Base-by-base conservation (phyloP, 2,329 filamentous ascomycete species). In the Verticillium klebahnii region DNA sequence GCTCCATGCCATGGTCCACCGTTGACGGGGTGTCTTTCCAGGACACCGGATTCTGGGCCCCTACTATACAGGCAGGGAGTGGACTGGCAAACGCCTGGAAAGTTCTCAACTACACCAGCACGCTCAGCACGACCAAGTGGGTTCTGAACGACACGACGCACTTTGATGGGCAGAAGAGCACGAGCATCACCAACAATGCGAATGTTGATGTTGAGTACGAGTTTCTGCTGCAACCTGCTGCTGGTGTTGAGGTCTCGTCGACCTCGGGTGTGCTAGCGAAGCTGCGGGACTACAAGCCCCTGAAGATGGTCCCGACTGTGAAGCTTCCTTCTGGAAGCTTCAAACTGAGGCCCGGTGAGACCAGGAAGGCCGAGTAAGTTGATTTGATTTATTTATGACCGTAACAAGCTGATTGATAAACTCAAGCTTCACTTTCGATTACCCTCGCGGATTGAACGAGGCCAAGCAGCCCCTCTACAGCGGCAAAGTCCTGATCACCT, bases 101-200 rank as follows among this genome's bases (percentile, higher is more conserved):
- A 57, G 73, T 80, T 17, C 69, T 81, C 7, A 72, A 76, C 34
- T 75, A 77, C 45, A 74, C 72, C 3, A 76, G 74, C 1, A 60
- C 70, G 31, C 67, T 80, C 50, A 71, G 69, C 45, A 78, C 75
- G 15, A 34, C 76, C 31, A 76, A 77, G 11, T 77, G 84, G 56
- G 73, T 77, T 7, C 75, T 84, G 60, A 80, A 78, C 58, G 82
- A 84, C 61, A 82, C 79, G 2, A 72, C 76, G 56, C 64, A 78
- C 60, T 80, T 84, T 66, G 66, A 17, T 63, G 71, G 11, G 61
- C 62, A 64, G 15, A 77, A 75, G 73, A 56, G 62, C 2, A 54
- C 69, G 31, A 60, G 59, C 57, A 69, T 80, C 63, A 73, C 69
- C 59, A 79, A 80, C 67, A 69, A 69, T 32, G 76, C 70, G 54